Evolutionary conservation across 805 yeast genomes (phyloP).

Genomic region (Lachancea waltii): DNA sequence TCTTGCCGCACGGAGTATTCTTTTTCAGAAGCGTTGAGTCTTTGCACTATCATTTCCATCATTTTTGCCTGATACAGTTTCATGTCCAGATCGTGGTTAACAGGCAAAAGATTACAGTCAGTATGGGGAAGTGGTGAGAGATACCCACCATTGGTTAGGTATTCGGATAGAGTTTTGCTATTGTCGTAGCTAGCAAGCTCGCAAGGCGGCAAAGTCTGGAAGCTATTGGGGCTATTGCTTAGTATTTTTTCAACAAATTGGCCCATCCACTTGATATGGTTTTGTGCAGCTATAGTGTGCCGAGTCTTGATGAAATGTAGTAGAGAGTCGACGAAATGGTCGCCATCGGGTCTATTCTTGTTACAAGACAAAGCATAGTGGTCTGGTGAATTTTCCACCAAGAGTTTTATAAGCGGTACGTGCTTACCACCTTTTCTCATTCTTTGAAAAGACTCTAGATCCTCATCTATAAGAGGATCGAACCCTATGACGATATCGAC

Average conservation of each 20-base stretch:
- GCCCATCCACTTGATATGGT: not conserved
- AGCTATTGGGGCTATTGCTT: constrained; percentile 11
- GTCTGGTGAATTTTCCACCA: constrained; percentile 41
- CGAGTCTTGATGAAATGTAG: constrained; percentile 17
- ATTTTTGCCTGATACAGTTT: constrained; percentile 35
- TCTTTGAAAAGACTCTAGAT: constrained; percentile 27
- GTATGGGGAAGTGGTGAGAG: constrained; percentile 14
- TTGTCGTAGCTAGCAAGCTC: constrained; percentile 12
- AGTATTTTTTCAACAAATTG: constrained; percentile 14
- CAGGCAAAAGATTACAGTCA: constrained; percentile 13
- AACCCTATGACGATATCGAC: constrained; percentile 44
- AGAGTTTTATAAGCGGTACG: constrained; percentile 42
- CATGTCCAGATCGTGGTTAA: constrained; percentile 16
- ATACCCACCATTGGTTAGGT: constrained; percentile 10
- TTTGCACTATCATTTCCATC: constrained; percentile 34
- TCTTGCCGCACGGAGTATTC: constrained; percentile 20
- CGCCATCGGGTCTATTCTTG: constrained; percentile 13
- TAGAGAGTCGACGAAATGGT: constrained; percentile 26
- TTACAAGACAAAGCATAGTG: constrained; percentile 32
- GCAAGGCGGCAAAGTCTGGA: constrained; percentile 13
- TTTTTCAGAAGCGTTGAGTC: constrained; percentile 27
- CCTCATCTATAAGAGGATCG: constrained; percentile 37
- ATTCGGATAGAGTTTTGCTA: constrained; percentile 17
- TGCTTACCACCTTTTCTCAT: constrained; percentile 17
- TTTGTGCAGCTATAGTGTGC: not conserved